Conservation (phyloP, 352 stramenopile species). For the Pythium aphanidermatum region DNA sequence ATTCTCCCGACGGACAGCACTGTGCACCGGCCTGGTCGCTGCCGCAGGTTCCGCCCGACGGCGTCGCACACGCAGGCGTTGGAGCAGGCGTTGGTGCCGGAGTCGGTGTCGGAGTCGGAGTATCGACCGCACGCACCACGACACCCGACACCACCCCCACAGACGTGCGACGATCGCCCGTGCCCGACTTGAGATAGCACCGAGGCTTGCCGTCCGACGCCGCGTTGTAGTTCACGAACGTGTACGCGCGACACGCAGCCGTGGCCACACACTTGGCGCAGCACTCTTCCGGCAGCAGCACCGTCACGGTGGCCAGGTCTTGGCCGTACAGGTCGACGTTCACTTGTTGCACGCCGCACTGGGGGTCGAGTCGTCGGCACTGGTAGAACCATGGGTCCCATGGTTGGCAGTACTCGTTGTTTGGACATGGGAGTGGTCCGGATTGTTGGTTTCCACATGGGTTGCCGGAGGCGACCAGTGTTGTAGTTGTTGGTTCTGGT, state of each 20-base stretch:
- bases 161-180: not conserved
- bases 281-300: conserved; percentile 10
- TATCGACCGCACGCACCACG: too few species aligned
- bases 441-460: too few species aligned
- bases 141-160: conserved; percentile 4
- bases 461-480: too few species aligned
- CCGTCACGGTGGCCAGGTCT: conserved; percentile 13
- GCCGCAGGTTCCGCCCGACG: conserved; percentile 25
- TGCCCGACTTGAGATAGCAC: conserved; percentile 20
- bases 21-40: conserved; percentile 21
- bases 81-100: not conserved
- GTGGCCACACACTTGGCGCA: conserved; percentile 16
- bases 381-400: too few species aligned
- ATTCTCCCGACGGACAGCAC: conserved; percentile 32
- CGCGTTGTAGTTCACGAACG: too few species aligned
- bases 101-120: too few species aligned
- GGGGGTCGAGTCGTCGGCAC: too few species aligned
- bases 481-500: not conserved
- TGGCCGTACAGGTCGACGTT: conserved; percentile 16
- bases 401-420: too few species aligned
- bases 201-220: too few species aligned
- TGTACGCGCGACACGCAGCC: conserved; percentile 18
- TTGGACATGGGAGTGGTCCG: too few species aligned
- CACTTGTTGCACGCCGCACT: conserved; percentile 1
- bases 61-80: conserved; percentile 18